These are phyloP conservation scores for Colletotrichum caudatum DNA, from an alignment of 2,329 filamentous ascomycete genomes.

Conservation along the genomic window DNA sequence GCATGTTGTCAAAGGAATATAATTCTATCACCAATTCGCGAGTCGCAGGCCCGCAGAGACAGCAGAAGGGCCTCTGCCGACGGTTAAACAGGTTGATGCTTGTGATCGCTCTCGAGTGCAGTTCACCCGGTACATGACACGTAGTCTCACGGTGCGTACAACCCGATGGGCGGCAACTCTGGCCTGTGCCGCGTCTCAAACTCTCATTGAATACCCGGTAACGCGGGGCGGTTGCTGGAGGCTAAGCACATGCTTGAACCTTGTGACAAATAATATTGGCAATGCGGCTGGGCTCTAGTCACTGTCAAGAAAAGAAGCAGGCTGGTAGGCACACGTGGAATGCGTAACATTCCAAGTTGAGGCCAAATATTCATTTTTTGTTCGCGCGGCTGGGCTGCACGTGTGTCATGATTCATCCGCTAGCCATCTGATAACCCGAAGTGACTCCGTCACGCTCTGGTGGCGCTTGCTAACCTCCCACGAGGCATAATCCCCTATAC, in stretches of 20 bases:
- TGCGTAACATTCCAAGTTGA: not conserved
- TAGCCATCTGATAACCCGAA: constrained; percentile 37
- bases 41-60: not conserved
- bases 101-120: too few species aligned
- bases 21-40: too few species aligned
- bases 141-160: too few species aligned
- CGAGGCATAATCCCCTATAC: constrained; percentile 26
- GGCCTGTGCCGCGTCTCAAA: too few species aligned
- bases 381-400: not conserved
- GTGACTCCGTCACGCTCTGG: constrained; percentile 34
- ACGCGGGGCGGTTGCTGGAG: not conserved
- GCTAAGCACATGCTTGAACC: not conserved
- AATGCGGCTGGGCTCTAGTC: too few species aligned
- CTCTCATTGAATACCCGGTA: too few species aligned
- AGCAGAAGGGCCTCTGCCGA: too few species aligned
- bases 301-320: too few species aligned
- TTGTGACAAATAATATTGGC: not conserved
- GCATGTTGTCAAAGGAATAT: too few species aligned
- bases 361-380: not conserved
- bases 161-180: too few species aligned
- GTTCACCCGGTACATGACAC: too few species aligned
- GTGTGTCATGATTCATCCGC: constrained; percentile 36
- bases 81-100: not conserved
- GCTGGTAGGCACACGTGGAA: not conserved
- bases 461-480: constrained; percentile 30